Base-by-base conservation (phyloP, 169 alveolate species). In the Plasmodium gonderi region DNA sequence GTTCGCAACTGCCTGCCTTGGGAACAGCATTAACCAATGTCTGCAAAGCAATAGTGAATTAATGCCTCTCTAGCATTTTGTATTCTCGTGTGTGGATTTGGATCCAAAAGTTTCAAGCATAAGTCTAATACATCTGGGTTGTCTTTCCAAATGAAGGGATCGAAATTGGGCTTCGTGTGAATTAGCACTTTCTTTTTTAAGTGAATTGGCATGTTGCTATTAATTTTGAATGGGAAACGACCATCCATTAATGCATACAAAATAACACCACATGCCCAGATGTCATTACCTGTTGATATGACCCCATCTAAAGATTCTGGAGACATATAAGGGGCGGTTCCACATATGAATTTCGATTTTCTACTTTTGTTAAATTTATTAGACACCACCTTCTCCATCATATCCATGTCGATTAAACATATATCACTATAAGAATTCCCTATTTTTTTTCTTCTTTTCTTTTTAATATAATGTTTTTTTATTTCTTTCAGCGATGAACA, bases 61-160 rank as follows among this genome's bases (percentile, higher is more conserved):
- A 95, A 76, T n/a, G 96, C 97, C 67, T 95, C 97, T 76, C 90
- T 68, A 9, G 96, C 97, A 29, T 95, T 85, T 33, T 94, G 74
- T 36, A 95, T 91, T 42, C 95, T 79, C n/a, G 83, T 79, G 44
- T 38, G 23, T 2, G 87, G 96, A 49, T 92, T 91, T 6, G 78
- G 92, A 33, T 94, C 91, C 82, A 90, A 90, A 47, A 93, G 91
- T 42, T 92, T 40, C 44, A 94, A 67, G 80, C 97, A 95, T 79
- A 95, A 91, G 74, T 95, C 97, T 60, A 64, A 69, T 89, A 94
- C 83, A n/a, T 91, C 92, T 11, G 95, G 95, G 33, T 80, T 38
- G 65, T 79, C 49, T n/a, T 72, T 44, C 97, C 97, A 95, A 65
- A 72, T 78, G 64, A 90, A 91, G 38, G 97, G 91, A 44, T 91